A percentile compares a stretch with the other conserved stretches of the same genome.
Evolutionary conservation across 2,329 filamentous ascomycete genomes (phyloP).

Genomic region (Ilyonectria destructans): DNA sequence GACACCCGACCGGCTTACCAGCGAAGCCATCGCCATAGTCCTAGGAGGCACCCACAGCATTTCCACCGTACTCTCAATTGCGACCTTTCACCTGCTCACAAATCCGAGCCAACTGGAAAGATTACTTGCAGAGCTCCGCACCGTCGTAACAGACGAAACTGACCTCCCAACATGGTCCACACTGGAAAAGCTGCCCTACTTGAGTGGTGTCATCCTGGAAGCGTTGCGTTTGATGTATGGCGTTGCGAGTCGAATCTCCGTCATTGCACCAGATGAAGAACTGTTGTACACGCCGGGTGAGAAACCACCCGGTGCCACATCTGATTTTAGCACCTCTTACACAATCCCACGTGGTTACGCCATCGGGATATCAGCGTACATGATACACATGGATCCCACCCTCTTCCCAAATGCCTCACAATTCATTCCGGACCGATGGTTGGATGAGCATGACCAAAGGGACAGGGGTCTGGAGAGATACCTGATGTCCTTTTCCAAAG

Average conservation of each 20-base stretch:
- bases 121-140: slow-evolving; percentile 49
- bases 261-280: slow-evolving; percentile 51
- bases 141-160: slow-evolving; percentile 46
- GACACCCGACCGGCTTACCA: slow-evolving; percentile 48
- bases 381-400: slow-evolving; percentile 55
- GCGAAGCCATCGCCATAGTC: slow-evolving; percentile 56
- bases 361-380: slow-evolving; percentile 55
- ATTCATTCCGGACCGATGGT: slow-evolving; percentile 58
- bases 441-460: slow-evolving; percentile 49
- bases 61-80: slow-evolving; percentile 48
- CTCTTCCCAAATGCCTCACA: slow-evolving; percentile 49
- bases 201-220: slow-evolving; percentile 57
- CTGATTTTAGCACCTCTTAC: slow-evolving; percentile 37
- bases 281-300: slow-evolving; percentile 43
- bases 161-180: slow-evolving; percentile 47
- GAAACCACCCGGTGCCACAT: not conserved
- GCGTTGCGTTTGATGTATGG: slow-evolving; percentile 55
- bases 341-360: slow-evolving; percentile 53
- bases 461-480: slow-evolving; percentile 49
- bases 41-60: slow-evolving; percentile 57
- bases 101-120: slow-evolving; percentile 49
- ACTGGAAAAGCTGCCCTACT: slow-evolving; percentile 56
- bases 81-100: slow-evolving; percentile 54
- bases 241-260: slow-evolving; percentile 48
- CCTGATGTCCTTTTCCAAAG: slow-evolving; percentile 58